These are phyloP conservation scores for Micromonas commoda DNA, from an alignment of 139 green algal species.

Conservation along the genomic window DNA sequence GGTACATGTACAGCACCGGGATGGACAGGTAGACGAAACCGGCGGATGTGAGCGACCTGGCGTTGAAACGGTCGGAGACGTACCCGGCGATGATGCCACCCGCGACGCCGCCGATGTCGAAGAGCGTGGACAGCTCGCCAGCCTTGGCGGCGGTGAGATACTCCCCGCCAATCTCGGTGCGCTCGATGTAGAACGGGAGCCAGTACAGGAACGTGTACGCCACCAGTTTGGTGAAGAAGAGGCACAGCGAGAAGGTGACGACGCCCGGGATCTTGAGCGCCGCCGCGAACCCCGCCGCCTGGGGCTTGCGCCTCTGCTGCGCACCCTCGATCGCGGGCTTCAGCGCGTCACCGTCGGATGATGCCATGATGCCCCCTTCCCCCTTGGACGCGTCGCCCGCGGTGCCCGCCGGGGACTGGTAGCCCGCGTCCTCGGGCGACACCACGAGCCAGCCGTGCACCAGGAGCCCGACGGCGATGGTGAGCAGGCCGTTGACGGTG, in stretches of 20 bases:
- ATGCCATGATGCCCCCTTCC: neutral
- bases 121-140: conserved; percentile 78
- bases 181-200: conserved; percentile 92
- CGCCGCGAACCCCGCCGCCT: conserved; percentile 54
- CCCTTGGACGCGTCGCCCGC: neutral
- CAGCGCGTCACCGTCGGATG: neutral
- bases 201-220: conserved; percentile 98
- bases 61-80: conserved; percentile 68
- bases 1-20: conserved; percentile 76
- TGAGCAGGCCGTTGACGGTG: conserved; percentile 59
- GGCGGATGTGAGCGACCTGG: conserved; percentile 58
- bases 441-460: conserved; percentile 63
- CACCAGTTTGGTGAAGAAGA: conserved; percentile 97
- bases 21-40: conserved; percentile 73
- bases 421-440: conserved; percentile 69
- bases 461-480: conserved; percentile 28
- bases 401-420: conserved; percentile 17
- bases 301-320: neutral
- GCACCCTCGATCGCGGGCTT: neutral
- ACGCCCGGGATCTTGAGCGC: conserved; percentile 88
- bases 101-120: conserved; percentile 86
- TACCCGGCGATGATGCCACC: conserved; percentile 78
- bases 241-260: conserved; percentile 71
- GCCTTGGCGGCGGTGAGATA: conserved; percentile 44
- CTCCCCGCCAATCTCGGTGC: conserved; percentile 46